Evolutionary conservation across 352 stramenopile species (phyloP).

Genomic region (Blastocystis sp.): DNA sequence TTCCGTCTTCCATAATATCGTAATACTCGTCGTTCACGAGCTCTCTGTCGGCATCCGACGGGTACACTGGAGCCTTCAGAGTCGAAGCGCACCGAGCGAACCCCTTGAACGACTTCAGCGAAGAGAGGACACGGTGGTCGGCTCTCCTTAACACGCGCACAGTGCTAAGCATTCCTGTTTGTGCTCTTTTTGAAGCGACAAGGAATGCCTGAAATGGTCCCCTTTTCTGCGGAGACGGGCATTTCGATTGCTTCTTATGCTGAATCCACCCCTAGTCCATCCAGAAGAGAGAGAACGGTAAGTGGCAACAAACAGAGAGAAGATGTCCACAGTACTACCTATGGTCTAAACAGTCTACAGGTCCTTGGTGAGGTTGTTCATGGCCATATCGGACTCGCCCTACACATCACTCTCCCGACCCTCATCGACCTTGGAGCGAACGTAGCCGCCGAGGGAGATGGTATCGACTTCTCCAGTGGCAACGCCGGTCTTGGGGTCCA

Average conservation of each 20-base stretch:
- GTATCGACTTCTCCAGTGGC: constrained; percentile 58
- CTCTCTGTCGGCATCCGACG: not conserved
- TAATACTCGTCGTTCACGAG: constrained; percentile 46
- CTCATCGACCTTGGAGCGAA: constrained; percentile 36
- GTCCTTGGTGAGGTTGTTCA: constrained; percentile 40
- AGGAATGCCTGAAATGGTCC: not conserved
- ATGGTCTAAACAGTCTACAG: constrained; percentile 8
- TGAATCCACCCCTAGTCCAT: not conserved
- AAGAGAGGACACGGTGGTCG: not conserved
- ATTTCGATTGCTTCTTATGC: too few relatives aligned
- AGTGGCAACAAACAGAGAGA: not conserved
- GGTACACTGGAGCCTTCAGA: not conserved
- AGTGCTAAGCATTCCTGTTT: not conserved
- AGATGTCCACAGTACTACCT: not conserved
- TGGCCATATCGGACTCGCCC: constrained; percentile 44
- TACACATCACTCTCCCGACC: not conserved
- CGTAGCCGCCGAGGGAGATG: constrained; percentile 53
- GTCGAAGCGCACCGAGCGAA: not conserved
- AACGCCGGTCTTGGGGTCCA: constrained; percentile 61
- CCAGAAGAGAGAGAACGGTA: not conserved
- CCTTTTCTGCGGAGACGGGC: not conserved
- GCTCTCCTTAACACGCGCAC: not conserved
- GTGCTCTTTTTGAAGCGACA: not conserved
- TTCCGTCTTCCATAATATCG: constrained; percentile 7
- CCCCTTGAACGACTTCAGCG: not conserved